Evolutionary conservation across 441 rosid species (phyloP).

Genomic region (Populus tomentosa): DNA sequence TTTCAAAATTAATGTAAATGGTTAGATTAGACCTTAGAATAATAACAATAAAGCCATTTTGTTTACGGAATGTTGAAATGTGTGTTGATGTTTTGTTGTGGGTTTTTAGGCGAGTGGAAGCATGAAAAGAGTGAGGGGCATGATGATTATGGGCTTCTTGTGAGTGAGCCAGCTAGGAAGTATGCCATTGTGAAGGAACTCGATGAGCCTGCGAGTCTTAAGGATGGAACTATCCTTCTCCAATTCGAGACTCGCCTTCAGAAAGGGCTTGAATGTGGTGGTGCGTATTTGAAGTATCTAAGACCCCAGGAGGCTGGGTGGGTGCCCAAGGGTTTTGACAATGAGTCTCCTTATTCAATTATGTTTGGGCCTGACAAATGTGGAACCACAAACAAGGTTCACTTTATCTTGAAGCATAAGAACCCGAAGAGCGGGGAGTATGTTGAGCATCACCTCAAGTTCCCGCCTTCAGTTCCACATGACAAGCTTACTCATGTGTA

Average conservation of each 20-base stretch:
- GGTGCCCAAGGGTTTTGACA: conserved; percentile 67
- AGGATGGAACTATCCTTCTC: conserved; percentile 73
- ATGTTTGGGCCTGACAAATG: conserved; percentile 99
- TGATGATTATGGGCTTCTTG: conserved; percentile 96
- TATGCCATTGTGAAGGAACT: conserved; percentile 87
- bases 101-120: conserved; percentile 80
- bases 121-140: conserved; percentile 93
- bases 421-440: conserved; percentile 91
- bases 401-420: conserved; percentile 92
- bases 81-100: conserved; percentile 10
- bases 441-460: conserved; percentile 85
- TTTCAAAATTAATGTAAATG: not conserved
- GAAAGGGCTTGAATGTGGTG: conserved; percentile 96
- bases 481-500: conserved; percentile 94
- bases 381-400: conserved; percentile 94
- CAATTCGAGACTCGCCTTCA: conserved; percentile 91
- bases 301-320: conserved; percentile 91
- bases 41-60: not conserved
- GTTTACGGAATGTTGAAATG: not conserved
- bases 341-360: conserved; percentile 77
- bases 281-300: conserved; percentile 87
- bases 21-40: not conserved
- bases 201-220: conserved; percentile 54
- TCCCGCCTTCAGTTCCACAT: conserved; percentile 80
- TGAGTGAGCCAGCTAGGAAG: conserved; percentile 77